Conservation (phyloP, 352 stramenopile genomes). For the Phytophthora melonis region DNA sequence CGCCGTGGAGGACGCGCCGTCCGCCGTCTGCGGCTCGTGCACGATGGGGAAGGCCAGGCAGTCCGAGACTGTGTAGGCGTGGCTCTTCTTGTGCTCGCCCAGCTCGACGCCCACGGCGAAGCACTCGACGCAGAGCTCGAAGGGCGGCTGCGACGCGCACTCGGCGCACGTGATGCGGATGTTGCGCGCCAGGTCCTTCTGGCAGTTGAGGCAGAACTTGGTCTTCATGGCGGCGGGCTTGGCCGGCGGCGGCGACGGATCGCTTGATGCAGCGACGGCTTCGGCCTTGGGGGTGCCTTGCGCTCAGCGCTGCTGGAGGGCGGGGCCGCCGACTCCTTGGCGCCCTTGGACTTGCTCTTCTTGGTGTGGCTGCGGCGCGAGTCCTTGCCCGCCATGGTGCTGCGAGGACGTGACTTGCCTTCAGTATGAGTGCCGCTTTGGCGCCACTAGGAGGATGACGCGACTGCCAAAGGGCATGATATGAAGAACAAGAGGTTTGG, state of each 20-base stretch:
- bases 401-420: constrained; percentile 25
- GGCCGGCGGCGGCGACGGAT: constrained; percentile 17
- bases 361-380: constrained; percentile 41
- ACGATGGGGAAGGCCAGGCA: constrained; percentile 84
- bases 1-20: constrained; percentile 4
- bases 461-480: background rate
- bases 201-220: constrained; percentile 89
- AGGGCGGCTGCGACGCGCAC: constrained; percentile 57
- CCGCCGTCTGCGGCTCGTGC: constrained; percentile 41
- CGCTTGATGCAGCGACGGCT: background rate
- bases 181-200: constrained; percentile 86
- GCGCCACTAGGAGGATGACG: constrained; percentile 33
- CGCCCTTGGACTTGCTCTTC: constrained; percentile 32
- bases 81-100: constrained; percentile 82
- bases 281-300: background rate
- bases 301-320: constrained; percentile 6
- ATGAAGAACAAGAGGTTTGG: background rate
- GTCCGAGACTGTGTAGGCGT: constrained; percentile 86
- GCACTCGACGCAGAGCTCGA: constrained; percentile 96
- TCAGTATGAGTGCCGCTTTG: constrained; percentile 36
- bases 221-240: constrained; percentile 58
- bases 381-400: constrained; percentile 34
- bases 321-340: background rate
- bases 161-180: constrained; percentile 89
- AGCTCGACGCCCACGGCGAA: constrained; percentile 90